Evolutionary conservation across 805 yeast species (phyloP), one percentile per base, ranked within the genome.

Genomic region (Suhomyces kilbournensis): DNA sequence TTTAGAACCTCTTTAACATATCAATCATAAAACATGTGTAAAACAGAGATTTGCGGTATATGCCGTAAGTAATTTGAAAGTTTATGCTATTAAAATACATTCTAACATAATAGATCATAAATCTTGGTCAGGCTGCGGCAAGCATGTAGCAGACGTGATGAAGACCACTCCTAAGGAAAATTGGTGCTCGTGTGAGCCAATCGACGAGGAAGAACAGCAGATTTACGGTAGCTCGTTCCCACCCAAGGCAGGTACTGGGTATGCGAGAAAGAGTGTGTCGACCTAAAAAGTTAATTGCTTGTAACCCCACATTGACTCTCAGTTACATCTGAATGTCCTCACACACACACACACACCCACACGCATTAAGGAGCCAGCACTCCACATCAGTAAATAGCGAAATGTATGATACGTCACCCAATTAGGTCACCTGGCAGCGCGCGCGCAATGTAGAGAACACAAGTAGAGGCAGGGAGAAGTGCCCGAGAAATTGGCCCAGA

Each of bases 51-150:
- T 50, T 72, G 76, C 55, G 71, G 68, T 26, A 68, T 71, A 55
- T 72, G 76, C 58, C 69, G 64, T 56, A 55, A 40, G 64, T 60
- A 46, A 17, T 17, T 15, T 3, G 9, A 15, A 7, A 7, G 20
- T 35, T 9, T 2, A 9, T 25, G 20, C 38, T 23, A 20, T 17
- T 23, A 22, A 23, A 23, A 12, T 20, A 14, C 26, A 42, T 42
- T 1, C 45, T 42, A 42, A 42, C 45, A 20, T 47, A 48, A 34
- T 17, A 63, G 68, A 80, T 56, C 78, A 77, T 61, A 81, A 82
- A 58, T 74, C 85, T 12, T 83, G 88, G 88, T 76, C 84, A 42
- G 86, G 86, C n/a, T 80, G 84, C 58, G 85, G 86, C 26, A 44
- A 66, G n/a, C 86, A 83, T 59, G 69, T 82, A 42, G 55, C 76